phyloP scores from a whole-genome alignment of 2,329 filamentous ascomycete genomes.

The Fonsecaea pugnacius region DNA sequence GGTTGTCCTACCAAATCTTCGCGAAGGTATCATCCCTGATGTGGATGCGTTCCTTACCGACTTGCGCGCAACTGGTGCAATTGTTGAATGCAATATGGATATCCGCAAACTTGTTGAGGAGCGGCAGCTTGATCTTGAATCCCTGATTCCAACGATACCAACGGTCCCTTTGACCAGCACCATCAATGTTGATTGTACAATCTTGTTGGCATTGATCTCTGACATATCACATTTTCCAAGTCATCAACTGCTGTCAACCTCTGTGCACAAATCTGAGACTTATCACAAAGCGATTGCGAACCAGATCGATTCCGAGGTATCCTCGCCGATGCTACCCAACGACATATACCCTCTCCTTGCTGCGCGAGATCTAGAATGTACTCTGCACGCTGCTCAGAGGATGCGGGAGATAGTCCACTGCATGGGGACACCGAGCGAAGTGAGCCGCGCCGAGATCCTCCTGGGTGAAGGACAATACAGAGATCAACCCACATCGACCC shows the following conservation, averaged over 20 bases:
- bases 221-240: constrained; percentile 67
- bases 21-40: constrained; percentile 54
- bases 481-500: constrained; percentile 45
- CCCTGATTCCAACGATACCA: constrained; percentile 26
- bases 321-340: constrained; percentile 63
- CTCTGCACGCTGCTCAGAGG: constrained; percentile 65
- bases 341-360: constrained; percentile 67
- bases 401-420: constrained; percentile 69
- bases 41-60: constrained; percentile 62
- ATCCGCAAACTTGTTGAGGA: not conserved
- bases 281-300: constrained; percentile 65
- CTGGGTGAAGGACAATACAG: constrained; percentile 53
- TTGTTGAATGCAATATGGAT: constrained; percentile 43
- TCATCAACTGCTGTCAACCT: constrained; percentile 40
- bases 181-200: constrained; percentile 61
- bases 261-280: constrained; percentile 52
- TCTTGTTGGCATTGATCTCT: constrained; percentile 72
- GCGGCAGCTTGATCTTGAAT: constrained; percentile 19
- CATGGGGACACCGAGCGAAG: constrained; percentile 67
- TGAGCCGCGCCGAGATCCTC: constrained; percentile 62
- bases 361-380: constrained; percentile 65
- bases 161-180: constrained; percentile 49
- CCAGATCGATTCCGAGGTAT: constrained; percentile 68
- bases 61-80: constrained; percentile 58
- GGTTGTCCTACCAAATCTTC: constrained; percentile 65